These are phyloP conservation scores for Kwoniella newhampshirensis DNA, from an alignment of 768 basidiomycete species.

Conservation along the genomic window DNA sequence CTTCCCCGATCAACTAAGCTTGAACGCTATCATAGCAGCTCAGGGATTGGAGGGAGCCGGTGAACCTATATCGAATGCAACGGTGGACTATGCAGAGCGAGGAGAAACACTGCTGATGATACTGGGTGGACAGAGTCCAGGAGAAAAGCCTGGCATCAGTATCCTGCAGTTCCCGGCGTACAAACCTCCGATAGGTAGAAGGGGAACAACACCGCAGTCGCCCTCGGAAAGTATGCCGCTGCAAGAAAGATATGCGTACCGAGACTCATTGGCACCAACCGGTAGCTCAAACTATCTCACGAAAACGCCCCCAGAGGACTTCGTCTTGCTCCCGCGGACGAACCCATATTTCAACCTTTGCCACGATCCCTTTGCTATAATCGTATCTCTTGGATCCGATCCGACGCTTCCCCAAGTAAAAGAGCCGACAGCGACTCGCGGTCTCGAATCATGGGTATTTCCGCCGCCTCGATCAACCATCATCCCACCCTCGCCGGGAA, in stretches of 20 bases:
- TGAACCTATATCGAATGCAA: conserved; percentile 46
- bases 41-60: conserved; percentile 43
- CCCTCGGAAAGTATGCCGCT: conserved; percentile 52
- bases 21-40: conserved; percentile 48
- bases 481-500: conserved; percentile 42
- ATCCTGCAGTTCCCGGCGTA: conserved; percentile 65
- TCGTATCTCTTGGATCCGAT: conserved; percentile 63
- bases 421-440: conserved; percentile 55
- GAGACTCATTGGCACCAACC: conserved; percentile 58
- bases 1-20: conserved; percentile 60
- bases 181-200: conserved; percentile 32
- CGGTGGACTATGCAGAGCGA: conserved; percentile 57
- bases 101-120: conserved; percentile 73
- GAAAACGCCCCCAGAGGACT: conserved; percentile 69
- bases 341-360: conserved; percentile 69
- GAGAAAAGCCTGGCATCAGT: conserved; percentile 64
- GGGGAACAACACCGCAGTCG: conserved; percentile 31
- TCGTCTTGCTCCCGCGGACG: conserved; percentile 68
- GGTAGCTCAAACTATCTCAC: conserved; percentile 63
- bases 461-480: conserved; percentile 61
- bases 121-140: conserved; percentile 69
- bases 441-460: conserved; percentile 67
- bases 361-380: conserved; percentile 68
- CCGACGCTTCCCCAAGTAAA: conserved; percentile 35
- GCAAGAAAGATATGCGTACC: conserved; percentile 64